Evolutionary conservation across 2,329 filamentous ascomycete genomes (phyloP), one percentile per base, ranked within the genome.

Genomic region (Pyrenophora teres): DNA sequence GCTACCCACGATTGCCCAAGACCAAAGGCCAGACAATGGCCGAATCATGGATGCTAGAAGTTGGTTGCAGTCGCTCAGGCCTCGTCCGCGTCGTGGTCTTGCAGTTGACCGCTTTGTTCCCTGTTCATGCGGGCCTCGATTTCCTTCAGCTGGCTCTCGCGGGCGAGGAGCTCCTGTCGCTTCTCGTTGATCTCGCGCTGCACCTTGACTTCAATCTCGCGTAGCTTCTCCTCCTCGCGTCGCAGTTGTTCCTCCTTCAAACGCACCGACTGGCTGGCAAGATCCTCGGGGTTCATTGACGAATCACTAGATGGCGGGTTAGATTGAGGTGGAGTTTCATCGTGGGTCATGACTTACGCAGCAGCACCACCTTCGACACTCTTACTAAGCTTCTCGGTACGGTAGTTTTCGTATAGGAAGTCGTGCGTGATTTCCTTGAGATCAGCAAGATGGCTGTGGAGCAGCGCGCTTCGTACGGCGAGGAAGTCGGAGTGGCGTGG

Each of bases 121-220:
- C 92, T 87, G 73, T 92, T 87, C 93, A 97, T 97, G 72, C 93
- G 89, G 59, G 92, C 93, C 79, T 97, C 93, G 74, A 99, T 97
- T 82, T 99, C 94, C 78, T 94, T 93, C 68, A 99, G 86, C 81
- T 99, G 94, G 71, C 92, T 96, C 81, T 99, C 94, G 77, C 94
- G 92, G 62, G 94, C 94, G 78, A 99, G 76, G 57, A 99, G 84
- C 79, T 99, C 94, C 81, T 99, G 94, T 80, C 94, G 88, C 86
- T 99, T 99, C 85, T 97, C 94, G 80, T 97, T 96, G 82, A 99
- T 99, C 80, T 99, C 94, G 74, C 94, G 90, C 81, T 99, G 94
- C 59, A 99, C 94, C 87, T 99, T 99, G 81, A 97, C 83, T 76
- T 99, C 94, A 75, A 99, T 97, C 81, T 99, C 94, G 77, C 94